phyloP scores from a whole-genome alignment of 1,284 basidiomycete species.

The Cerioporus squamosus region DNA sequence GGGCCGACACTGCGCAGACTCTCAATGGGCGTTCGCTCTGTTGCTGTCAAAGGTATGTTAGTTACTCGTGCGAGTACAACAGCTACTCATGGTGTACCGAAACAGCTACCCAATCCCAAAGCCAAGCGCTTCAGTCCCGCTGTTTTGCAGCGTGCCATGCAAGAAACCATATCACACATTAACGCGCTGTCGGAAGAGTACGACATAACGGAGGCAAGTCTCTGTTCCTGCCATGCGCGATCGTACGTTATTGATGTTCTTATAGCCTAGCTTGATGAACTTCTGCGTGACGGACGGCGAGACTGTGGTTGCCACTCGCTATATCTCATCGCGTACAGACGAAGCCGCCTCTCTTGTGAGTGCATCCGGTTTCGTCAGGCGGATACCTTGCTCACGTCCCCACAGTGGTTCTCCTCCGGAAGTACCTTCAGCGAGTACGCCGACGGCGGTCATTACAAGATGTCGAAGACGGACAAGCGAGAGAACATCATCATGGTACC shows the following conservation, averaged over 20 bases:
- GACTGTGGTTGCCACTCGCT: constrained; percentile 92
- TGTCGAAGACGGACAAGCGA: constrained; percentile 96
- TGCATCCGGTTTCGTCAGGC: background rate
- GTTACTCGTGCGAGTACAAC: background rate
- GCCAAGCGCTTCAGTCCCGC: constrained; percentile 70
- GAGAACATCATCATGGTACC: constrained; percentile 90
- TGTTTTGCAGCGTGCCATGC: constrained; percentile 79
- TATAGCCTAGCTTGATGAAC: constrained; percentile 89
- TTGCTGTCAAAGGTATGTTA: constrained; percentile 79
- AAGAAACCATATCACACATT: constrained; percentile 80
- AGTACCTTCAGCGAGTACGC: constrained; percentile 93
- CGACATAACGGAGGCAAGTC: constrained; percentile 68
- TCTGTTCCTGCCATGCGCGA: constrained; percentile 1
- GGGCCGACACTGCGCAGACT: constrained; percentile 54
- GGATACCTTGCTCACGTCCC: background rate
- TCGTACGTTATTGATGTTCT: background rate
- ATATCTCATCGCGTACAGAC: constrained; percentile 89
- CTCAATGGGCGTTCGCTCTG: constrained; percentile 94
- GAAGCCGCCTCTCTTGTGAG: constrained; percentile 90
- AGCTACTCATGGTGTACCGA: background rate
- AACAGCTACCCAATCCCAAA: constrained; percentile 79
- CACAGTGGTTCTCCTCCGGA: constrained; percentile 92
- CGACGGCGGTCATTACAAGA: constrained; percentile 88
- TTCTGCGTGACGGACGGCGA: constrained; percentile 96
- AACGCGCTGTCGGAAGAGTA: constrained; percentile 80